phyloP scores from a whole-genome alignment of 805 yeast genomes.

The Cyberlindnera galapagoensis region DNA sequence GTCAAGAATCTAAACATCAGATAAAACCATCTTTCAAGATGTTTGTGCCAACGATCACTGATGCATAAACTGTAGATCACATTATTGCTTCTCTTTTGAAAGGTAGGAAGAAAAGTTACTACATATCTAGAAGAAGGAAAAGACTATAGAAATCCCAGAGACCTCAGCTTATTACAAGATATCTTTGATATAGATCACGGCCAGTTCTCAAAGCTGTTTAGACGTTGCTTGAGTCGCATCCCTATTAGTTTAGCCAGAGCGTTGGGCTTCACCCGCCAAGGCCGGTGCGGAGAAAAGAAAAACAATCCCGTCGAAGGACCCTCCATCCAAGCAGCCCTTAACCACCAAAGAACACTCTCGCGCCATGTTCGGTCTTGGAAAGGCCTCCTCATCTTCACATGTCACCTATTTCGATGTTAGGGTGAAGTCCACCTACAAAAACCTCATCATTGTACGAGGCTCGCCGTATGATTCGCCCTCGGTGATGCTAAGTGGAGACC shows the following conservation, averaged over 20 bases:
- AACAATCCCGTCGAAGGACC: no score
- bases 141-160: background rate
- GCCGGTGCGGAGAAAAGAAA: no score
- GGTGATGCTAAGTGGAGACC: constrained; percentile 64
- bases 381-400: constrained; percentile 11
- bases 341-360: no score
- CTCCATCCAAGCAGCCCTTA: no score
- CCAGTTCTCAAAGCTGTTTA: constrained; percentile 2
- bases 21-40: constrained; percentile 2
- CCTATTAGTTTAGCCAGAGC: no score
- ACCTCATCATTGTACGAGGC: constrained; percentile 73
- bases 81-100: background rate
- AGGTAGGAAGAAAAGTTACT: no score
- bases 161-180: background rate
- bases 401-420: constrained; percentile 13
- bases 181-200: constrained; percentile 1
- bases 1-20: background rate
- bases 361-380: constrained; percentile 22
- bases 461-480: constrained; percentile 70
- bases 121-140: no score
- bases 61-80: background rate
- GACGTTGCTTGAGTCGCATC: no score
- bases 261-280: no score
- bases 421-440: constrained; percentile 35
- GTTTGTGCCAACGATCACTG: background rate